Conservation (phyloP, 169 alveolate genomes). For the Cryptosporidium parvum region DNA sequence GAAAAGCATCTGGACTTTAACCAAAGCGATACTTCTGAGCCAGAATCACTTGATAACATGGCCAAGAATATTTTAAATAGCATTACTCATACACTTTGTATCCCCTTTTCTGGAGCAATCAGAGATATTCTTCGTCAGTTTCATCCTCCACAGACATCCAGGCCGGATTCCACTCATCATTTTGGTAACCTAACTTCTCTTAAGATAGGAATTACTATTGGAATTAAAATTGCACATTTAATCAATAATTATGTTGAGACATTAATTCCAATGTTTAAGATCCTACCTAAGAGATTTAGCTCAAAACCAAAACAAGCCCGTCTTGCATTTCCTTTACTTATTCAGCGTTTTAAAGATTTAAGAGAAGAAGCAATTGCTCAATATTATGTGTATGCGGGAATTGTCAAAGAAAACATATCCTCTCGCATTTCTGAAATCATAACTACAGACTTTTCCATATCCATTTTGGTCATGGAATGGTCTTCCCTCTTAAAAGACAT, state of each 20-base stretch:
- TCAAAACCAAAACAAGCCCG: neutral
- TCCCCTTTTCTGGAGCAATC: slow-evolving; percentile 55
- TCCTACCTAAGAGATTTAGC: slow-evolving; percentile 18
- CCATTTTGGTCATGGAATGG: slow-evolving; percentile 65
- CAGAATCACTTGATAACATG: neutral
- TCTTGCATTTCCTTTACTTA: slow-evolving; percentile 15
- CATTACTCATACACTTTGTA: slow-evolving; percentile 41
- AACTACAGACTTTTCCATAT: slow-evolving; percentile 56
- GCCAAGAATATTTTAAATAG: slow-evolving; percentile 31
- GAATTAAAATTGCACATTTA: slow-evolving; percentile 59
- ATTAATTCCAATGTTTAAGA: slow-evolving; percentile 34
- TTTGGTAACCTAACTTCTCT: slow-evolving; percentile 58
- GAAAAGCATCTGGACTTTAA: neutral
- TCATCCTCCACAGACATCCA: slow-evolving; percentile 65
- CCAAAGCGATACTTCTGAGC: neutral
- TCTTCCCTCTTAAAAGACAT: slow-evolving; percentile 51
- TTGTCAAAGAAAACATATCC: slow-evolving; percentile 49
- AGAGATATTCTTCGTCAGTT: slow-evolving; percentile 67
- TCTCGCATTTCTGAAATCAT: slow-evolving; percentile 10
- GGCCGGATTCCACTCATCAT: slow-evolving; percentile 47
- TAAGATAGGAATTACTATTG: slow-evolving; percentile 66
- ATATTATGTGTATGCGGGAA: slow-evolving; percentile 54
- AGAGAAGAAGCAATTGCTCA: slow-evolving; percentile 74
- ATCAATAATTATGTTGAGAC: slow-evolving; percentile 31
- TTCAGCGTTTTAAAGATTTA: slow-evolving; percentile 63